Conservation (phyloP, 2,329 filamentous ascomycete species). For the Neonectria punicea region DNA sequence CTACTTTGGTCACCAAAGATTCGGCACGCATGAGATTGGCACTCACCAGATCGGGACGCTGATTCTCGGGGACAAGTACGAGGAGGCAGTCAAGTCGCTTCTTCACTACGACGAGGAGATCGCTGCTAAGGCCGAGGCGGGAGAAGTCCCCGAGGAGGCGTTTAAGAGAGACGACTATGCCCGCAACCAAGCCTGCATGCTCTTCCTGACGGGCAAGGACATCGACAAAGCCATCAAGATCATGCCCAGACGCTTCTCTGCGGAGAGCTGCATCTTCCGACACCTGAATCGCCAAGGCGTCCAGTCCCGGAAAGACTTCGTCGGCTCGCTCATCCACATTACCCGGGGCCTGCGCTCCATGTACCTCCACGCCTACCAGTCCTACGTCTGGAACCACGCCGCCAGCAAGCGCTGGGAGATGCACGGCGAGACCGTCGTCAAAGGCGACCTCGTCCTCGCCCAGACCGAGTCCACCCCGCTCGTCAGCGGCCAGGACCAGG, state of each 20-base stretch:
- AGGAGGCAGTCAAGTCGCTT: slow-evolving; percentile 82
- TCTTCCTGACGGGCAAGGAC: slow-evolving; percentile 73
- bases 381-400: slow-evolving; percentile 90
- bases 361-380: slow-evolving; percentile 98
- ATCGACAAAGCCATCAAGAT: slow-evolving; percentile 69
- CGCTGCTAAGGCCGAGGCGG: slow-evolving; percentile 56
- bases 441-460: slow-evolving; percentile 83
- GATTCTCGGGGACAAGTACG: slow-evolving; percentile 83
- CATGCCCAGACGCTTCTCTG: slow-evolving; percentile 83
- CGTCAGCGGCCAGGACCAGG: slow-evolving; percentile 70
- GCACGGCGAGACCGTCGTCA: slow-evolving; percentile 78
- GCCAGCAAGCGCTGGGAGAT: slow-evolving; percentile 83
- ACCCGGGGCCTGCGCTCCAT: slow-evolving; percentile 86
- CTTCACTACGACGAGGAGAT: slow-evolving; percentile 76
- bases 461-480: slow-evolving; percentile 47
- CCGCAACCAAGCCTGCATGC: slow-evolving; percentile 81
- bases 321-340: slow-evolving; percentile 83
- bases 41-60: slow-evolving; percentile 88
- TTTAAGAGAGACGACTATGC: slow-evolving; percentile 80
- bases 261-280: slow-evolving; percentile 81
- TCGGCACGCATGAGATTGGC: slow-evolving; percentile 86
- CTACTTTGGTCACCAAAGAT: slow-evolving; percentile 97
- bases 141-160: slow-evolving; percentile 53
- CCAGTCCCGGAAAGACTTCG: slow-evolving; percentile 72
- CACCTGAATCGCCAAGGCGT: slow-evolving; percentile 69